Conservation (phyloP, 306 rosid genomes). For the Cicer pinnatifidum region DNA sequence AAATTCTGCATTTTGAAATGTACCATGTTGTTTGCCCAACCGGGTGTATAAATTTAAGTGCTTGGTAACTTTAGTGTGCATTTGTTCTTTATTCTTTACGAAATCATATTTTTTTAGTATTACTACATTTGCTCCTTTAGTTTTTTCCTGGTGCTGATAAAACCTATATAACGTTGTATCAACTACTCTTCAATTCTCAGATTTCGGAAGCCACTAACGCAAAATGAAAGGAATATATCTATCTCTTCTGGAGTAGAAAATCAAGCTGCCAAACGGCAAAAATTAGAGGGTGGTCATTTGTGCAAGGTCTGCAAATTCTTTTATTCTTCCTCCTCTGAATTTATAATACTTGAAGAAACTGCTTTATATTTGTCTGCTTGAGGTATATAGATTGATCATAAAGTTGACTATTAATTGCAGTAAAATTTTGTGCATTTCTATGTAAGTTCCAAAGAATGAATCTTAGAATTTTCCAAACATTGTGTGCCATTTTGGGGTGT, state of each 20-base stretch:
- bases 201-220: slow-evolving; percentile 58
- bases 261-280: slow-evolving; percentile 91
- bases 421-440: slow-evolving; percentile 28
- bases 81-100: slow-evolving; percentile 32
- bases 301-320: slow-evolving; percentile 63
- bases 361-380: slow-evolving; percentile 38
- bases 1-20: slow-evolving; percentile 22
- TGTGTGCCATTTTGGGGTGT: neutral
- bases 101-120: slow-evolving; percentile 29
- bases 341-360: slow-evolving; percentile 26
- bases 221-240: slow-evolving; percentile 62
- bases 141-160: slow-evolving; percentile 21
- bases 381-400: slow-evolving; percentile 22
- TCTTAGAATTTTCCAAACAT: slow-evolving; percentile 6
- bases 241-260: slow-evolving; percentile 69
- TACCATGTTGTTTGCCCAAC: slow-evolving; percentile 16
- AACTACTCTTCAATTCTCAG: slow-evolving; percentile 54
- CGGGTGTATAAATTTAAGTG: slow-evolving; percentile 6
- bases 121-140: slow-evolving; percentile 23
- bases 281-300: slow-evolving; percentile 85
- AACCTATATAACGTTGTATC: slow-evolving; percentile 11
- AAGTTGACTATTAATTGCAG: slow-evolving; percentile 14
- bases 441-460: slow-evolving; percentile 27
- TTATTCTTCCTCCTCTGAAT: slow-evolving; percentile 34
- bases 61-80: neutral